phyloP scores from a whole-genome alignment of 2,329 filamentous ascomycete species.

The Scedosporium boydii region DNA sequence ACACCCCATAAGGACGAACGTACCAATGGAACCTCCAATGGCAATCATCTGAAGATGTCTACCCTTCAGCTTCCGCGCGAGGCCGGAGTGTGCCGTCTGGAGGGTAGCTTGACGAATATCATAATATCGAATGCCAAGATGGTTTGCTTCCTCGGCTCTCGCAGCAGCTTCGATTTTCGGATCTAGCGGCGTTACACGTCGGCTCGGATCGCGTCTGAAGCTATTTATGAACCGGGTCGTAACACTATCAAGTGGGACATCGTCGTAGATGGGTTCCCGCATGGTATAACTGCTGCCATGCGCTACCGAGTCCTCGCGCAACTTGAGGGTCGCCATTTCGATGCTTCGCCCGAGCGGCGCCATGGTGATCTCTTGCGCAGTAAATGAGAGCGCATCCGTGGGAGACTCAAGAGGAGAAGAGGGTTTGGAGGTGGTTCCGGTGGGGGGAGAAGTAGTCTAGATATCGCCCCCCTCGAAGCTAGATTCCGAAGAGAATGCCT shows the following conservation, averaged over 20 bases:
- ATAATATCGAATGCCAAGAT: constrained; percentile 36
- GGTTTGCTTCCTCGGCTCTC: constrained; percentile 19
- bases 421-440: not conserved
- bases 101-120: constrained; percentile 51
- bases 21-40: constrained; percentile 83
- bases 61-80: constrained; percentile 70
- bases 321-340: constrained; percentile 32
- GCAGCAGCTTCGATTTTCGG: constrained; percentile 20
- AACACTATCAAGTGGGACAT: constrained; percentile 21
- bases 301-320: constrained; percentile 47
- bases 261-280: constrained; percentile 38
- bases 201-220: constrained; percentile 52
- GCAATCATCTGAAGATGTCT: constrained; percentile 96
- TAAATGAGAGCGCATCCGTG: not conserved
- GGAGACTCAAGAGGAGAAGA: not conserved
- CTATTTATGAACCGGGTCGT: constrained; percentile 44
- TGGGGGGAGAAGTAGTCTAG: too few species aligned
- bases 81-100: constrained; percentile 65
- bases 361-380: not conserved
- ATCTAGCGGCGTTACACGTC: constrained; percentile 36
- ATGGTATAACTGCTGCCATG: constrained; percentile 41
- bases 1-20: constrained; percentile 7
- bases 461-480: too few species aligned
- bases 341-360: not conserved
- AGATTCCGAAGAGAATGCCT: not conserved